Base-by-base conservation (phyloP, 2,329 filamentous ascomycete species). In the Botrytis squamosa region DNA sequence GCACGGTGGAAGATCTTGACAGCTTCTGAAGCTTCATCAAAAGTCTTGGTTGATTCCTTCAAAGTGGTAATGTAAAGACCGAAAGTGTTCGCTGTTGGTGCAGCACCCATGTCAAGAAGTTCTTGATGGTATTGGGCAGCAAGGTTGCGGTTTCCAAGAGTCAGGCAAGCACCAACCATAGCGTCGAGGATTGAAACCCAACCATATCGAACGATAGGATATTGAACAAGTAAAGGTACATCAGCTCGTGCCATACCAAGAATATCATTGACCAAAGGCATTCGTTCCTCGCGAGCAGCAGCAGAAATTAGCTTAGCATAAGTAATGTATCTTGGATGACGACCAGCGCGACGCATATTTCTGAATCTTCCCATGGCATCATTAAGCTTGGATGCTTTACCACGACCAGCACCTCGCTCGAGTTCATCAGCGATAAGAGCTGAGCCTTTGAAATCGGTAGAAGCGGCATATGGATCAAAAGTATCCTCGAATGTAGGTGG, bases 21-120 rank as follows among this genome's bases (percentile, higher is more conserved):
- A 73, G 96, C 96, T 83, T 98, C 96, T 14, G 94, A 94, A 18
- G 96, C 96, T 83, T 99, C 96, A 80, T 99, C 96, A 77, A 98
- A 98, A 0, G 95, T 98, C 88, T 97, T 97, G 77, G 94, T 94
- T 0, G 94, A 97, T 81, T 97, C 95, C 85, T 98, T 98, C 75
- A 99, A 87, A 2, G 95, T 98, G n/a, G 97, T 98, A 84, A 99
- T 99, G 87, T 98, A 99, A 29, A 99, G 89, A 74, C 96, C 96
- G 79, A 97, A 99, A 0, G 96, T 99, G 86, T 99, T 99, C 62
- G 96, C 96, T 3, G 95, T 97, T 25, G 96, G 96, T 16, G 95
- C 92, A 75, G 93, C 91, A 66, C 95, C 95, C 86, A 98, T 96
- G 75, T 94, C 91, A 67, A 97, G 87, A 77, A 99, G 87, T 82